Percentiles rank a stretch among this genome's conserved stretches.
phyloP scores from a whole-genome alignment of 2,329 filamentous ascomycete genomes.

The Mariannaea elegans region DNA sequence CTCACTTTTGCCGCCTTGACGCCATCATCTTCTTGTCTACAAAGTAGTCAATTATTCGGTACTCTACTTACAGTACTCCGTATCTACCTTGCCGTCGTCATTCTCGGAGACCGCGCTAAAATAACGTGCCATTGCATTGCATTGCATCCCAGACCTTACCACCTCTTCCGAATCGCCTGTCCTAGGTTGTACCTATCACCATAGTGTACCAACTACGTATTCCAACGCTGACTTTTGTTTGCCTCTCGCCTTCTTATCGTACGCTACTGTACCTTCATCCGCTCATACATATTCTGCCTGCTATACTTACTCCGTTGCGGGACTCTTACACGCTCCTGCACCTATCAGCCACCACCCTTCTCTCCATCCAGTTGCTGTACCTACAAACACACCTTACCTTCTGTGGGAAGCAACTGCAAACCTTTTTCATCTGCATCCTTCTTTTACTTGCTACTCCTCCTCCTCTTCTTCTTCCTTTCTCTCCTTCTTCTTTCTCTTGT shows the following conservation, averaged over 20 bases:
- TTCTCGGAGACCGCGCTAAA: constrained; percentile 12
- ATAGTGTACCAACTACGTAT: not conserved
- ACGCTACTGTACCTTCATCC: constrained; percentile 15
- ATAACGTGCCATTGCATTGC: constrained; percentile 18
- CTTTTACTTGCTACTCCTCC: constrained; percentile 12
- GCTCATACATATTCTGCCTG: constrained; percentile 1
- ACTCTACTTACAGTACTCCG: not conserved
- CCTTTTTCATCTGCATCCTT: constrained; percentile 8
- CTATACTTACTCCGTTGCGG: constrained; percentile 13
- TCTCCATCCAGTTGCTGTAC: constrained; percentile 16
- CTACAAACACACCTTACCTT: constrained; percentile 27
- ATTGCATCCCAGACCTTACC: constrained; percentile 18
- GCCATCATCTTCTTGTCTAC: constrained; percentile 1
- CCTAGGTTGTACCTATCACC: not conserved
- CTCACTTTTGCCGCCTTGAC: constrained; percentile 24
- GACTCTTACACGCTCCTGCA: constrained; percentile 22
- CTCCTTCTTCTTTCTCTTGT: constrained; percentile 15
- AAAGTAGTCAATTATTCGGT: not conserved
- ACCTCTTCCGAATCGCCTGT: constrained; percentile 6
- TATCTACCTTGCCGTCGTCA: constrained; percentile 8
- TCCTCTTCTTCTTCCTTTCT: constrained; percentile 1
- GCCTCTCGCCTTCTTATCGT: constrained; percentile 3
- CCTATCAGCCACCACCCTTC: constrained; percentile 24
- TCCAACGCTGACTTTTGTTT: not conserved
- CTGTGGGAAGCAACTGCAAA: constrained; percentile 22